Conservation (phyloP, 768 basidiomycete genomes). For the Tricholoma sp. region DNA sequence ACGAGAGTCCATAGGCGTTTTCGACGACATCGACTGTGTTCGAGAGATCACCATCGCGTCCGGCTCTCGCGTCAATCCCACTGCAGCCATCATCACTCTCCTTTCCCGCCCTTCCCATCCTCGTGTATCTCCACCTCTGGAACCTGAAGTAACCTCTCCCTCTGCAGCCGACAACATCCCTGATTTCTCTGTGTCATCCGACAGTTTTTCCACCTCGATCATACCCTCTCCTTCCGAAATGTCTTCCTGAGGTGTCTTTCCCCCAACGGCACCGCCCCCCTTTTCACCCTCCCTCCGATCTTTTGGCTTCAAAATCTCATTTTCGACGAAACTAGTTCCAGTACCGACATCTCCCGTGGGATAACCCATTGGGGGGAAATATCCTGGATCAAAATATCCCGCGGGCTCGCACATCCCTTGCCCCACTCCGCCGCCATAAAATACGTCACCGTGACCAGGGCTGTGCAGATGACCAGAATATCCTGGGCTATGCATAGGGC, state of each 20-base stretch:
- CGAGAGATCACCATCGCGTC: slow-evolving; percentile 7
- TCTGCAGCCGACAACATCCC: slow-evolving; percentile 6
- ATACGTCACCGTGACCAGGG: slow-evolving; percentile 14
- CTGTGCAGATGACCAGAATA: slow-evolving; percentile 22
- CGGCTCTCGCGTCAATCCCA: not conserved
- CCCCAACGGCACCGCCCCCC: not conserved
- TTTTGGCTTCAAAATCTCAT: slow-evolving; percentile 29
- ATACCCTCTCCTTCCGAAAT: not conserved
- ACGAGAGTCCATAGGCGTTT: slow-evolving; percentile 7
- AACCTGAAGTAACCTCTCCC: slow-evolving; percentile 4
- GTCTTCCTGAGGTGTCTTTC: not conserved
- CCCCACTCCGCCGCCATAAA: not conserved
- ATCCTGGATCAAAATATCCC: slow-evolving; percentile 41
- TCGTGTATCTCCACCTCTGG: slow-evolving; percentile 5
- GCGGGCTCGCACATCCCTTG: slow-evolving; percentile 27
- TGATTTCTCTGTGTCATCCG: not conserved
- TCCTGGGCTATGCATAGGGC: slow-evolving; percentile 10
- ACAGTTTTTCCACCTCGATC: not conserved
- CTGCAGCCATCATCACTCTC: not conserved
- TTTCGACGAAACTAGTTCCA: slow-evolving; percentile 23
- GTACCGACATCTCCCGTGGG: slow-evolving; percentile 3
- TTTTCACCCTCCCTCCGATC: not conserved
- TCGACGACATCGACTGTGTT: slow-evolving; percentile 17
- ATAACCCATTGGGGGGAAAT: slow-evolving; percentile 27
- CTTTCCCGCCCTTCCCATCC: slow-evolving; percentile 9